Base-by-base conservation (phyloP, 306 rosid genomes). In the Luffa aegyptiaca region DNA sequence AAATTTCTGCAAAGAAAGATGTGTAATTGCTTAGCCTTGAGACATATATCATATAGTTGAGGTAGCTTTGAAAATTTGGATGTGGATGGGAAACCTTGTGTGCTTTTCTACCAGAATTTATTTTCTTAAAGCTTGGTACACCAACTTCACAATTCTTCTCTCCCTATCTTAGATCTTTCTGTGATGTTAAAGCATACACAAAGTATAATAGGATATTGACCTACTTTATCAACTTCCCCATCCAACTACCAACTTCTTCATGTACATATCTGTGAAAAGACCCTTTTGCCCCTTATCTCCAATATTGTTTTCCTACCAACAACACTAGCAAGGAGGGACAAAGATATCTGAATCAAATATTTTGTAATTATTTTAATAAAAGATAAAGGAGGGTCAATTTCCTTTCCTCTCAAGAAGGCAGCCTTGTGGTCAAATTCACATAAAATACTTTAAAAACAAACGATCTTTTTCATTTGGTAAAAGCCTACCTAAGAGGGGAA, bases 221-320 rank as follows among this genome's bases (percentile, higher is more conserved):
- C 80, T 77, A 77, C 80, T 77, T 77, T 18, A 66, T 77, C 52
- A 77, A 77, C 80, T 77, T 77, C 80, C 80, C 52, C 41, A 51
- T 58, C 69, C 80, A 77, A 77, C 69, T 56, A 42, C 80, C 80
- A 76, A 76, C 80, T n/a, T 76, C 52, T 53, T 75, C 64, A 33
- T 53, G n/a, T 39, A 35, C 44, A 57, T 6, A 4, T 37, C 6
- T 21, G 1, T 18, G 16, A n/a, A 56, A 76, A 18, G 53, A 76
- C 80, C 68, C 39, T 55, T 76, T 55, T 76, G 53, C 80, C 80
- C 80, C 8, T 13, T 12, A 12, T 66, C 10, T 8, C 33, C 26
- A 33, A 63, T 61, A 61, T 63, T 63, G 70, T 63, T 71, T 71
- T 71, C 55, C 76, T 21, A 71, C 57, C 76, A 46, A 71, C 17